phyloP scores from a whole-genome alignment of 2,329 filamentous ascomycete species.

The Aspergillus ibericus region DNA sequence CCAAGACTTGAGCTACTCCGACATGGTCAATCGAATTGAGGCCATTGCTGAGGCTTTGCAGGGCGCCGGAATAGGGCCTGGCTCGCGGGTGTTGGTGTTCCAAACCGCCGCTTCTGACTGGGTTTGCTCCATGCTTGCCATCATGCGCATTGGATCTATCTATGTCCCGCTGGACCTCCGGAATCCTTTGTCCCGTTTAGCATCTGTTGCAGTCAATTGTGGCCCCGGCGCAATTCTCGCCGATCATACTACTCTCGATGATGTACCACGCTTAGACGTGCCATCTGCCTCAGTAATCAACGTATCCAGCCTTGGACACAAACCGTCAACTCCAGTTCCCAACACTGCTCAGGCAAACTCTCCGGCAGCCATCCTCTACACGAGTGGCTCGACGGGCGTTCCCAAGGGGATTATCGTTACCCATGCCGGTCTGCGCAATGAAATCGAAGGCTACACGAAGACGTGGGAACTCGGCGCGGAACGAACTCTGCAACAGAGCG shows the following conservation, averaged over 20 bases:
- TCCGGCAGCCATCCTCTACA: slow-evolving; percentile 31
- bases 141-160: slow-evolving; percentile 12
- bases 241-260: not conserved
- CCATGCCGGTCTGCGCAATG: slow-evolving; percentile 18
- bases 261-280: not conserved
- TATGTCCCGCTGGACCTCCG: slow-evolving; percentile 19
- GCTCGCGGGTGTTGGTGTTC: slow-evolving; percentile 4
- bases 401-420: slow-evolving; percentile 46
- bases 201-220: not conserved
- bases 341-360: not conserved
- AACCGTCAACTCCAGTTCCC: not conserved
- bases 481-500: slow-evolving; percentile 18
- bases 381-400: slow-evolving; percentile 27
- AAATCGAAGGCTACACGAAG: slow-evolving; percentile 14
- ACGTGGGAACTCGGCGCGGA: slow-evolving; percentile 8
- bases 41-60: slow-evolving; percentile 35
- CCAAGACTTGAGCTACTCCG: slow-evolving; percentile 36
- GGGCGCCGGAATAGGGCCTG: not conserved
- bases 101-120: not conserved
- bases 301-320: not conserved
- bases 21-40: slow-evolving; percentile 35
- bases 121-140: slow-evolving; percentile 17
- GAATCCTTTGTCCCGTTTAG: not conserved
- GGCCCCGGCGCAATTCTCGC: slow-evolving; percentile 3
- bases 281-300: not conserved